These are phyloP conservation scores for Flueggea neowawraea DNA, from an alignment of 441 rosid species.

Conservation along the genomic window DNA sequence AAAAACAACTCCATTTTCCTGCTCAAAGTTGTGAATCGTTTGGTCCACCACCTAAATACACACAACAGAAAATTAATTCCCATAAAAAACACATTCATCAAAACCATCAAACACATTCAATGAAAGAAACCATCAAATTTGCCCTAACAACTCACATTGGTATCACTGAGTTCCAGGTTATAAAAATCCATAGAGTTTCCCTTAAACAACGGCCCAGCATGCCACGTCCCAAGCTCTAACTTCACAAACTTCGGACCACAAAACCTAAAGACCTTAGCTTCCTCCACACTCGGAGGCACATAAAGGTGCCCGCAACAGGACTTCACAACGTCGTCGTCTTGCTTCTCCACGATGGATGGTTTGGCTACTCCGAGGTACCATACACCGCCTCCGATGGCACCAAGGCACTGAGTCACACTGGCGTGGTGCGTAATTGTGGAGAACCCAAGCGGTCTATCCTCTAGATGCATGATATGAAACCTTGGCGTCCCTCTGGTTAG, in stretches of 20 bases:
- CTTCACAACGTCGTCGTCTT: conserved; percentile 9
- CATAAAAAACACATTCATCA: neutral
- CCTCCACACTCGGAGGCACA: conserved; percentile 56
- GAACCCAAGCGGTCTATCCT: conserved; percentile 38
- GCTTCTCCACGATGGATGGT: conserved; percentile 38
- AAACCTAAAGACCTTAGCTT: conserved; percentile 55
- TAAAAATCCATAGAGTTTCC: conserved; percentile 65
- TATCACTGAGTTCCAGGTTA: conserved; percentile 72
- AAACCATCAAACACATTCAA: too few relatives aligned
- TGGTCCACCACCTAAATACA: conserved; percentile 61
- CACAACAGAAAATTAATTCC: too few relatives aligned
- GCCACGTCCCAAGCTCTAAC: conserved; percentile 74
- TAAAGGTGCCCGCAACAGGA: conserved; percentile 59
- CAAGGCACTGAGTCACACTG: conserved; percentile 82
- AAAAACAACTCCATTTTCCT: conserved; percentile 48
- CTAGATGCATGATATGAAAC: conserved; percentile 57
- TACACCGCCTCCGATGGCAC: conserved; percentile 65
- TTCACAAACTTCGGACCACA: conserved; percentile 71
- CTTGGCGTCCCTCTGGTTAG: conserved; percentile 71
- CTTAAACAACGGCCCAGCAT: conserved; percentile 70
- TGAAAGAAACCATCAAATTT: too few relatives aligned
- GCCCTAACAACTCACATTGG: conserved; percentile 47
- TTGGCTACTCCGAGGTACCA: conserved; percentile 89
- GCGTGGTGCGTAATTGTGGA: conserved; percentile 72
- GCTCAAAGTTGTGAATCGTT: conserved; percentile 47